Evolutionary conservation across 805 yeast genomes (phyloP).

Genomic region (Wickerhamomyces ciferrii): DNA sequence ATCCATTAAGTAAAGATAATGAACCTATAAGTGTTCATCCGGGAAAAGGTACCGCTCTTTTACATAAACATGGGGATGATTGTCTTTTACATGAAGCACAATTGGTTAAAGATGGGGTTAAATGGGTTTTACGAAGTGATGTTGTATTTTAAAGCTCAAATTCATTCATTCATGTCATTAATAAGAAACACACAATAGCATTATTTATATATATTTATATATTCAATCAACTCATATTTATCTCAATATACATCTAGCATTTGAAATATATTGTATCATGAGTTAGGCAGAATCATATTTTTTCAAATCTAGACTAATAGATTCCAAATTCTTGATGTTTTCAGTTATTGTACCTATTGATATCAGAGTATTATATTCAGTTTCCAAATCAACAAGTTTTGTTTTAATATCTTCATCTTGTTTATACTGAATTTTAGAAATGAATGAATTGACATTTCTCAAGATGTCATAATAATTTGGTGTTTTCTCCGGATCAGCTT

Average conservation of each 20-base stretch:
- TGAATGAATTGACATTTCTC: conserved; percentile 14
- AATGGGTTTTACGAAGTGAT: conserved; percentile 62
- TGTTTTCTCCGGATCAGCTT: not conserved
- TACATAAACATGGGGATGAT: conserved; percentile 65
- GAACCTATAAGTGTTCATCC: conserved; percentile 38
- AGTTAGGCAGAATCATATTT: too few species aligned
- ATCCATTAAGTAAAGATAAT: conserved; percentile 9
- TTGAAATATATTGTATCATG: too few species aligned
- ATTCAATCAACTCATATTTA: not conserved
- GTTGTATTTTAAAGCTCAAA: conserved; percentile 35
- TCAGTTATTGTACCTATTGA: conserved; percentile 13
- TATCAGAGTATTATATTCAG: conserved; percentile 14
- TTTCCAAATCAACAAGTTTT: conserved; percentile 15
- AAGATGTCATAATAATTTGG: conserved; percentile 4
- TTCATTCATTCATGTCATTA: not conserved
- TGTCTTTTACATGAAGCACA: conserved; percentile 58
- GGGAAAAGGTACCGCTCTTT: conserved; percentile 46
- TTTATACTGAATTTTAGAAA: conserved; percentile 16
- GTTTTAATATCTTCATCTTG: conserved; percentile 10
- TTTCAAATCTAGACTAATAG: not conserved
- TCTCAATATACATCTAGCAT: not conserved
- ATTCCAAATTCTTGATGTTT: conserved; percentile 6
- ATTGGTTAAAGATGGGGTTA: conserved; percentile 43
- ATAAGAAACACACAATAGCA: too few species aligned
- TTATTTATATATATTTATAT: too few species aligned